Conservation (phyloP, 2,329 filamentous ascomycete species). For the Alternaria gansuensis region DNA sequence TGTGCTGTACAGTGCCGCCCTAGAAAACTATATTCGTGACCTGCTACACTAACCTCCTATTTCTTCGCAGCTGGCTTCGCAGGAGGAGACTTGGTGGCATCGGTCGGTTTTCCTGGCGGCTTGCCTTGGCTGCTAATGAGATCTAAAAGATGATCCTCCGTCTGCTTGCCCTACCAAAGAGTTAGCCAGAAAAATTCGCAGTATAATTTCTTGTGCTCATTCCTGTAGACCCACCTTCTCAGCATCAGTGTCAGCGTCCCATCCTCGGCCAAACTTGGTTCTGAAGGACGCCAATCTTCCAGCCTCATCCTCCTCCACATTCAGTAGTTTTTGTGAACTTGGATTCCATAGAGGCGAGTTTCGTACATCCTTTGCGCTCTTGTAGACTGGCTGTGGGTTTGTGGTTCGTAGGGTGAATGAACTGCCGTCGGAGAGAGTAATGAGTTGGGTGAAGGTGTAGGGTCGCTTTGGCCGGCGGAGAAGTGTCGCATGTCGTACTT, state of each 20-base stretch:
- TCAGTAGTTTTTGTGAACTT: slow-evolving; percentile 77
- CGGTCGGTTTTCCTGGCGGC: slow-evolving; percentile 22
- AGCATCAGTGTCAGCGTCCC: slow-evolving; percentile 64
- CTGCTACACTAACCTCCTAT: not conserved
- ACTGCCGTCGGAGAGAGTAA: slow-evolving; percentile 90
- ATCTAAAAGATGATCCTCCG: slow-evolving; percentile 42
- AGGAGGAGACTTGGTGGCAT: slow-evolving; percentile 28
- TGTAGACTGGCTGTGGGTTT: slow-evolving; percentile 70
- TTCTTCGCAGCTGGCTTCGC: slow-evolving; percentile 25
- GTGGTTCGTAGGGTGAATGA: slow-evolving; percentile 83
- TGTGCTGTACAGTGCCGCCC: slow-evolving; percentile 1
- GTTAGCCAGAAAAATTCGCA: slow-evolving; percentile 8
- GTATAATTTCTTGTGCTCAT: not conserved
- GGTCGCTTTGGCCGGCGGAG: slow-evolving; percentile 88
- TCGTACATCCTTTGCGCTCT: slow-evolving; percentile 79
- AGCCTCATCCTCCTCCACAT: slow-evolving; percentile 94
- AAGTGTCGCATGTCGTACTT: slow-evolving; percentile 83
- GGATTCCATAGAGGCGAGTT: slow-evolving; percentile 95
- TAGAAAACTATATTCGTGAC: not conserved
- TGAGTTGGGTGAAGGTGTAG: slow-evolving; percentile 96
- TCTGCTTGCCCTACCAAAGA: slow-evolving; percentile 26
- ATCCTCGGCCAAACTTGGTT: slow-evolving; percentile 81
- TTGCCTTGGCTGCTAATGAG: slow-evolving; percentile 44
- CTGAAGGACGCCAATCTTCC: slow-evolving; percentile 88
- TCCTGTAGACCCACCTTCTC: slow-evolving; percentile 16